Percentiles rank a stretch among this genome's conserved stretches.
Evolutionary conservation across 2,329 filamentous ascomycete species (phyloP).

Genomic region (Diplodia sapinea): DNA sequence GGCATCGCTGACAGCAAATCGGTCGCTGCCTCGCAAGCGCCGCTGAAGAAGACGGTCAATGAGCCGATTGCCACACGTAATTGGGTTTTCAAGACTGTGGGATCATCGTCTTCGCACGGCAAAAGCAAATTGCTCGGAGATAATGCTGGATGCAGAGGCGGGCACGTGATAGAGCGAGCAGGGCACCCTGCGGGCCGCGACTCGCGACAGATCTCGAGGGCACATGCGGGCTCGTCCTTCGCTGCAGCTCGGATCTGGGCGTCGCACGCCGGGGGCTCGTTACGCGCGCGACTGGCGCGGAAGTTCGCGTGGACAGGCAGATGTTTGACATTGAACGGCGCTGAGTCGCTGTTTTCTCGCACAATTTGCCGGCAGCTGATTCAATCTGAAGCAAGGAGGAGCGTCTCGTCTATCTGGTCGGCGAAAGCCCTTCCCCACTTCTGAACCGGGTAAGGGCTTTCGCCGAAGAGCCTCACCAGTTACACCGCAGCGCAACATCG

Average conservation of each 20-base stretch:
- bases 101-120: slow-evolving; percentile 21
- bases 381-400: slow-evolving; percentile 29
- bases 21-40: neutral
- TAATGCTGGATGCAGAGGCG: neutral
- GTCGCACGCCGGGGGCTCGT: slow-evolving; percentile 7
- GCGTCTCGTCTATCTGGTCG: slow-evolving; percentile 30
- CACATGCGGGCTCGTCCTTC: neutral
- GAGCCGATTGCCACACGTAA: slow-evolving; percentile 19
- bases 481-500: slow-evolving; percentile 27
- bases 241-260: slow-evolving; percentile 20
- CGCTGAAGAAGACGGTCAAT: slow-evolving; percentile 4
- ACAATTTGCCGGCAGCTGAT: slow-evolving; percentile 15
- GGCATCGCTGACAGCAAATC: neutral
- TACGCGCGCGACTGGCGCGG: neutral
- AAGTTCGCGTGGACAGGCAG: slow-evolving; percentile 7
- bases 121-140: slow-evolving; percentile 30
- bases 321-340: slow-evolving; percentile 14
- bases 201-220: slow-evolving; percentile 18
- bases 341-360: slow-evolving; percentile 17
- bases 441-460: slow-evolving; percentile 29
- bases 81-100: slow-evolving; percentile 1
- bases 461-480: slow-evolving; percentile 32
- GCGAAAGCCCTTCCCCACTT: slow-evolving; percentile 26
- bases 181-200: slow-evolving; percentile 25
- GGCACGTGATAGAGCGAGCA: slow-evolving; percentile 16